Evolutionary conservation across 768 basidiomycete species (phyloP).

Genomic region (Pleurotus platypus): DNA sequence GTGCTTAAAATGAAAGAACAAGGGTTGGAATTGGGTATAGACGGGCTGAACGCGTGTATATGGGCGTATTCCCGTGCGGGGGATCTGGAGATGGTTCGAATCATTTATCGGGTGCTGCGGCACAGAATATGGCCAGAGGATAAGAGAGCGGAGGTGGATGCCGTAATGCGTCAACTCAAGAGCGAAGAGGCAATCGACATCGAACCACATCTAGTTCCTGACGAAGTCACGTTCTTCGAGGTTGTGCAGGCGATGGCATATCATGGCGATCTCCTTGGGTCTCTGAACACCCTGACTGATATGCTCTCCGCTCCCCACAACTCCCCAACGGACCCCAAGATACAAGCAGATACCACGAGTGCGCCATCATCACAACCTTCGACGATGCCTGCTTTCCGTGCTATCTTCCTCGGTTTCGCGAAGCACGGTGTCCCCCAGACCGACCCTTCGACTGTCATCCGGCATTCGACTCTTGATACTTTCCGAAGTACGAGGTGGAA

Average conservation of each 20-base stretch:
- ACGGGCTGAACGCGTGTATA: slow-evolving; percentile 67
- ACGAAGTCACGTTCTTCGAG: slow-evolving; percentile 62
- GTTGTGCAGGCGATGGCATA: slow-evolving; percentile 72
- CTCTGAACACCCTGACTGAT: slow-evolving; percentile 60
- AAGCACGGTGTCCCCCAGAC: slow-evolving; percentile 44
- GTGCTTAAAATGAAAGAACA: slow-evolving; percentile 50
- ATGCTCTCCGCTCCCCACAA: slow-evolving; percentile 51
- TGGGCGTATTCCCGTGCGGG: slow-evolving; percentile 61
- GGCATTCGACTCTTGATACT: not conserved
- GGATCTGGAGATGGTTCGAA: slow-evolving; percentile 50
- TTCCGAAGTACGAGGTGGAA: slow-evolving; percentile 44
- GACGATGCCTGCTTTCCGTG: slow-evolving; percentile 56
- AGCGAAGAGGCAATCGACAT: slow-evolving; percentile 46
- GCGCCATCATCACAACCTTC: slow-evolving; percentile 33
- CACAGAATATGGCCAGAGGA: slow-evolving; percentile 41
- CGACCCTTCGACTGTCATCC: not conserved
- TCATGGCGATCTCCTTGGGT: slow-evolving; percentile 57
- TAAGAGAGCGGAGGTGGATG: slow-evolving; percentile 26
- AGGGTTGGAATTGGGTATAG: slow-evolving; percentile 50
- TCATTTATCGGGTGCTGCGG: slow-evolving; percentile 64
- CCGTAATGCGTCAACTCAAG: slow-evolving; percentile 32
- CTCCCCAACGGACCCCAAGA: slow-evolving; percentile 29
- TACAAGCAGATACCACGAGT: slow-evolving; percentile 21
- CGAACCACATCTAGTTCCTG: slow-evolving; percentile 42
- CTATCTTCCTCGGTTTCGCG: slow-evolving; percentile 72